phyloP scores from a whole-genome alignment of 371 early-diverging fungal genomes.

The Fennellomyces sp. region DNA sequence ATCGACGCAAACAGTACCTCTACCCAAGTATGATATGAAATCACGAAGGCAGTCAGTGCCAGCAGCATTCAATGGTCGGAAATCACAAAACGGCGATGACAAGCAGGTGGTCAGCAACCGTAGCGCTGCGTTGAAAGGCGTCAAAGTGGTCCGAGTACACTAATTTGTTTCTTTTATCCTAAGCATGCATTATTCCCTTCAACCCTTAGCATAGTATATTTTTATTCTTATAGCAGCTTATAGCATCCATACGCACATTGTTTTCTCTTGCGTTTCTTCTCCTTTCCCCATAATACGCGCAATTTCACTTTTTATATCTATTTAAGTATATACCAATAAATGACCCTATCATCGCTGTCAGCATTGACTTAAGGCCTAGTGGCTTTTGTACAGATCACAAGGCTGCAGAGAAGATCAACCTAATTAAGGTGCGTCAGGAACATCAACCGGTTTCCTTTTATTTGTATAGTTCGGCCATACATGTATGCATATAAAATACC shows the following conservation, averaged over 20 bases:
- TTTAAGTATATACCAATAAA: no score
- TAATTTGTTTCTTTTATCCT: conserved; percentile 5
- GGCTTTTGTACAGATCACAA: no score
- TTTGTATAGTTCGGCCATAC: no score
- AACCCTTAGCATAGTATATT: background rate
- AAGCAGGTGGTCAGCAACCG: background rate
- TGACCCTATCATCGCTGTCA: no score
- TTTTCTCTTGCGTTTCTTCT: no score
- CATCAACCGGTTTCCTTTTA: no score
- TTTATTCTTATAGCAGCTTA: background rate
- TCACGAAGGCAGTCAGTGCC: conserved; percentile 30
- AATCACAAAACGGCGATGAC: background rate
- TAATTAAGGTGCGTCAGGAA: no score
- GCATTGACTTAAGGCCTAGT: no score
- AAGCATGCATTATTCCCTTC: background rate
- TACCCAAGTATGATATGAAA: conserved; percentile 15
- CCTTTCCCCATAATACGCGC: no score
- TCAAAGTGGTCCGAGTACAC: conserved; percentile 37
- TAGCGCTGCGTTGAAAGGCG: conserved; percentile 19
- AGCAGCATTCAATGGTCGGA: conserved; percentile 4
- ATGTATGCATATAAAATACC: no score
- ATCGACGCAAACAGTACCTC: conserved; percentile 16
- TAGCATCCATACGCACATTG: background rate
- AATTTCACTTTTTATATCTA: no score
- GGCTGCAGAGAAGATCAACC: no score